Evolutionary conservation across 306 rosid species (phyloP), one percentile per base, ranked within the genome.

Genomic region (Phaseolus lunatus): DNA sequence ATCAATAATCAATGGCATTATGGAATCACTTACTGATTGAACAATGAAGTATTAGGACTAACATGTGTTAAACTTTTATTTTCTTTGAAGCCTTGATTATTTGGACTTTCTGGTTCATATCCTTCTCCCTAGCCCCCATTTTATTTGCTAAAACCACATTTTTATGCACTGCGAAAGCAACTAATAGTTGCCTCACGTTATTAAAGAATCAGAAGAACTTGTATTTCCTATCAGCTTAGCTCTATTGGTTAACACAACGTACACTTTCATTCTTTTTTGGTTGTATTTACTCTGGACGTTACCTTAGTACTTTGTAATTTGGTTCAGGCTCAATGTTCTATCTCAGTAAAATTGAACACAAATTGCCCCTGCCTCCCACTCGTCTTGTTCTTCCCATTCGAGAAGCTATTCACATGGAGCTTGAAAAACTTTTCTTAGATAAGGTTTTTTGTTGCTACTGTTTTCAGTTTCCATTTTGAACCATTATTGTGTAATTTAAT

Each of bases 341-440:
- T 84, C 93, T 88, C 14, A 94, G 96, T 82, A 88, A 77, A 78
- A 78, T 91, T 2, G 91, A 91, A 87, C 96, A 94, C 72, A 87
- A 88, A 10, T 70, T 94, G 80, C 82, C 86, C 57, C 69, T 94
- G 79, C 96, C 96, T 67, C 96, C 97, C 2, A 8, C 80, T 84
- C 66, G 86, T 52, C 91, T 91, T n/a, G 65, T 59, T 71, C 85
- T 82, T 82, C 92, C 88, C 59, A 70, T 91, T 9, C 77, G 79
- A 43, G 98, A 90, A 43, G 92, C 91, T 18, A 87, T 88, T 26
- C 88, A 84, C 62, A 83, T 75, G 13, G 94, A 91, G 88, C 90
- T 94, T 49, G 90, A 91, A 82, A 91, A 84, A 54, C 89, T 91
- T 75, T 90, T 94, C 88, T 49, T 91, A 79, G 98, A 91, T 67